Conservation (phyloP, 805 yeast genomes). For the Soucietia sequanensis region DNA sequence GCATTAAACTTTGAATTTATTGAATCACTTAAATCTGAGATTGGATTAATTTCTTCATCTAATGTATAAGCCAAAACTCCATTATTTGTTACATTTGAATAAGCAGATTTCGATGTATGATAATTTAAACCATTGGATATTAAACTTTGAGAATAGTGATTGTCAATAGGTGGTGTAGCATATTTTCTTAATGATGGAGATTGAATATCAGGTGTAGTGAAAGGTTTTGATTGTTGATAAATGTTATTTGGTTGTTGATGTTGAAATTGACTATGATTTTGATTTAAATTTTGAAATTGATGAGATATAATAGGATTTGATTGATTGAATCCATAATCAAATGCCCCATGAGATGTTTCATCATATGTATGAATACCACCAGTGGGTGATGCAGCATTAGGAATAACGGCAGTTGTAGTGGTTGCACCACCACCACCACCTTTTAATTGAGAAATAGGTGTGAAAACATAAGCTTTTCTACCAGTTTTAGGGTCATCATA, state of each 20-base stretch:
- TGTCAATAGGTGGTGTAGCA: constrained; percentile 9
- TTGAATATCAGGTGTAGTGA: constrained; percentile 77
- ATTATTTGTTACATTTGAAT: constrained; percentile 36
- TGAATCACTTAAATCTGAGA: constrained; percentile 18
- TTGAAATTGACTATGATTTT: too few relatives aligned
- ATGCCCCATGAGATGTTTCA: too few relatives aligned
- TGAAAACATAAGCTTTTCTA: constrained; percentile 41
- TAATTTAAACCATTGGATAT: constrained; percentile 14
- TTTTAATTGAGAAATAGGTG: constrained; percentile 45
- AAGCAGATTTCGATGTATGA: constrained; percentile 32
- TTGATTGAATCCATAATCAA: too few relatives aligned
- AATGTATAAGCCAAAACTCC: constrained; percentile 37
- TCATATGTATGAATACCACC: not conserved
- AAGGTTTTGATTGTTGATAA: constrained; percentile 16
- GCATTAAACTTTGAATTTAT: constrained; percentile 20
- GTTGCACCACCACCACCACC: constrained; percentile 26
- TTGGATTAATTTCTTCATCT: constrained; percentile 14
- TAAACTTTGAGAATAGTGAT: not conserved
- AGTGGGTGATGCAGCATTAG: constrained; percentile 1
- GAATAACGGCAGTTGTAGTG: constrained; percentile 11
- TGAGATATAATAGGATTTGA: too few relatives aligned
- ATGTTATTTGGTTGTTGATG: too few relatives aligned
- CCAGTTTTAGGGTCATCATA: constrained; percentile 35
- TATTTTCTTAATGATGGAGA: constrained; percentile 72
- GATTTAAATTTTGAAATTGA: too few relatives aligned